Evolutionary conservation across 306 rosid species (phyloP).

Genomic region (Gastrolobium bilobum): DNA sequence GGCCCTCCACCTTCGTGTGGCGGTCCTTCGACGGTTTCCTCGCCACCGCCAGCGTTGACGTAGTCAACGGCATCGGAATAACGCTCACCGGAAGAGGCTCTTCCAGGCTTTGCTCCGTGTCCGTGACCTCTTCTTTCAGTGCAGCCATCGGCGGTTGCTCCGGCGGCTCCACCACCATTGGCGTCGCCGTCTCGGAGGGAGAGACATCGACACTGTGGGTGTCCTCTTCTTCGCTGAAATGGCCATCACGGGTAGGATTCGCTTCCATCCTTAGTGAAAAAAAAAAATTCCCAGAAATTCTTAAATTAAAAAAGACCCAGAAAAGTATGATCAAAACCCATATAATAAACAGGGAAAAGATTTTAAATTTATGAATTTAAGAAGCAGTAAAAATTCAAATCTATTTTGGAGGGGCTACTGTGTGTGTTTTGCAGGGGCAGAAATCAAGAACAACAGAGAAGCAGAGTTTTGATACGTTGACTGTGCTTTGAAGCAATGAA

Average conservation of each 20-base stretch:
- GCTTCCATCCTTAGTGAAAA: constrained; percentile 49
- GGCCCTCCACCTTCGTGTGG: constrained; percentile 93
- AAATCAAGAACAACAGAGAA: constrained; percentile 17
- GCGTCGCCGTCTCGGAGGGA: constrained; percentile 37
- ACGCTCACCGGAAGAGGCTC: constrained; percentile 51
- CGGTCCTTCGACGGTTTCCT: constrained; percentile 74
- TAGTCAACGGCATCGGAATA: constrained; percentile 47
- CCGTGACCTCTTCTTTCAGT: constrained; percentile 67
- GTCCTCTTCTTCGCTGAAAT: constrained; percentile 40
- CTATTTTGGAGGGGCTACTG: constrained; percentile 22
- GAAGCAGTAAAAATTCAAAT: background rate
- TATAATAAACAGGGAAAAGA: constrained; percentile 3
- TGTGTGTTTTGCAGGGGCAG: constrained; percentile 15
- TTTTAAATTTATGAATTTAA: constrained; percentile 9
- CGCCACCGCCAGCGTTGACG: constrained; percentile 7
- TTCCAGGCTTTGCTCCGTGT: constrained; percentile 48
- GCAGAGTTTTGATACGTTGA: constrained; percentile 48
- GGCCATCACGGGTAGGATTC: constrained; percentile 45
- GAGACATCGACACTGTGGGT: constrained; percentile 31
- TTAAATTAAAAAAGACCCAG: constrained; percentile 1
- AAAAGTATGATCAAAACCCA: constrained; percentile 17
- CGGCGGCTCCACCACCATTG: constrained; percentile 30
- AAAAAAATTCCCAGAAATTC: background rate
- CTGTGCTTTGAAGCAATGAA: constrained; percentile 54
- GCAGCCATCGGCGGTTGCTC: constrained; percentile 36